phyloP scores from a whole-genome alignment of 1,139 yeast genomes.

The Saccharomyces hybrid region DNA sequence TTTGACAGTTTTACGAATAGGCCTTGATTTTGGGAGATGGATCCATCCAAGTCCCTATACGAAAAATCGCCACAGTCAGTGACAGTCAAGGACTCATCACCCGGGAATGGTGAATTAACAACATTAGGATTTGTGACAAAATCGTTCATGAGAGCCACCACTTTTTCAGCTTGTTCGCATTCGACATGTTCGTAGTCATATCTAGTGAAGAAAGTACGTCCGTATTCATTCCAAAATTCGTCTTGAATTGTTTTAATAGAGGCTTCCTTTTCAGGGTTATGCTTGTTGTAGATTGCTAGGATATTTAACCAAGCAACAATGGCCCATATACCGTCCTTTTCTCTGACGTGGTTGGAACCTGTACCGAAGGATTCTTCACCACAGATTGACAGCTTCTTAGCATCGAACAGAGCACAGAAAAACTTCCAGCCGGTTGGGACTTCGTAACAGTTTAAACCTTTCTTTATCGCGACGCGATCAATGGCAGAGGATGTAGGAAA shows the following conservation, averaged over 20 bases:
- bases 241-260: conserved; percentile 75
- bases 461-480: conserved; percentile 78
- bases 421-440: conserved; percentile 99
- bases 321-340: conserved; percentile 98
- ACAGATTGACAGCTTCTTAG: conserved; percentile 86
- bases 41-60: conserved; percentile 91
- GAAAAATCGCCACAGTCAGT: conserved; percentile 80
- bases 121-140: conserved; percentile 39
- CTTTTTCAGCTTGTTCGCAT: conserved; percentile 63
- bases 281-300: conserved; percentile 65
- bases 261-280: conserved; percentile 49
- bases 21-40: conserved; percentile 88
- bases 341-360: conserved; percentile 94
- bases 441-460: conserved; percentile 73
- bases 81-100: conserved; percentile 44
- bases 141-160: conserved; percentile 51
- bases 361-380: conserved; percentile 99
- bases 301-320: conserved; percentile 94
- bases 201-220: conserved; percentile 96
- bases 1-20: conserved; percentile 71
- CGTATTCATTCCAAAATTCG: conserved; percentile 85
- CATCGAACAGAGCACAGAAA: conserved; percentile 91
- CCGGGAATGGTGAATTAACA: conserved; percentile 38
- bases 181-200: conserved; percentile 86
- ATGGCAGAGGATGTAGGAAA: conserved; percentile 97